Base-by-base conservation (phyloP, 2,329 filamentous ascomycete species). In the Plenodomus biglobosus region DNA sequence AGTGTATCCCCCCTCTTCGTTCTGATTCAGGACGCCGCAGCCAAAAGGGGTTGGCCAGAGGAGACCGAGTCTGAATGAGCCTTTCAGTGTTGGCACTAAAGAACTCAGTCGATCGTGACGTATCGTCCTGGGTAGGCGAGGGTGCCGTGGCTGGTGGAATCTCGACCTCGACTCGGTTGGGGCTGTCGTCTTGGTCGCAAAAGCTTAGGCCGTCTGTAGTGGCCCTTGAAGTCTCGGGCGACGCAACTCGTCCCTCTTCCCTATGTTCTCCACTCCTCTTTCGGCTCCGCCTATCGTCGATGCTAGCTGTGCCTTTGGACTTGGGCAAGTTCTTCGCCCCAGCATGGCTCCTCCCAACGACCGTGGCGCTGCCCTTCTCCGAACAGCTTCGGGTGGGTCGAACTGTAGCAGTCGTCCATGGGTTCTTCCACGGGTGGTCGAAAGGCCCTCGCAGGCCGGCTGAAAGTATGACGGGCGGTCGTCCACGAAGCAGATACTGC, bases 401-500 rank as follows among this genome's bases (percentile, higher is more conserved):
- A 37, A 8, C 44, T 38, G 38, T 40, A 10, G 48, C 16, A 10
- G 52, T 36, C 18, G 55, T 20, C 70, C 70, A 74, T 17, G 71
- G 71, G 40, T 73, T 73, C 40, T 59, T 59, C 69, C 70, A 73
- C 30, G 52, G 50, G 5, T 61, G 43, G 20, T 66, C 75, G 55
- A 88, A 86, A 0, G 86, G 86, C 0, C 86, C 86, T 50, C 73
- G 77, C 2, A 89, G 73, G 5, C 73, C 69, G 6, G 86, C 80
- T 11, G 86, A 86, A 2, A 85, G 65, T 2, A 91, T 75, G 19
- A 80, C 61, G 0, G 85, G 78, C 1, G 76, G 63, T 22, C 76
- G 71, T 0, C 86, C 86, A 6, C 75, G 70, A 32, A 37, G 35
- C 13, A 88, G 71, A 57, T 80, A 88, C 27, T 77, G 76, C 24